Conservation (phyloP, 169 alveolate genomes). For the Cytauxzoon felis region DNA sequence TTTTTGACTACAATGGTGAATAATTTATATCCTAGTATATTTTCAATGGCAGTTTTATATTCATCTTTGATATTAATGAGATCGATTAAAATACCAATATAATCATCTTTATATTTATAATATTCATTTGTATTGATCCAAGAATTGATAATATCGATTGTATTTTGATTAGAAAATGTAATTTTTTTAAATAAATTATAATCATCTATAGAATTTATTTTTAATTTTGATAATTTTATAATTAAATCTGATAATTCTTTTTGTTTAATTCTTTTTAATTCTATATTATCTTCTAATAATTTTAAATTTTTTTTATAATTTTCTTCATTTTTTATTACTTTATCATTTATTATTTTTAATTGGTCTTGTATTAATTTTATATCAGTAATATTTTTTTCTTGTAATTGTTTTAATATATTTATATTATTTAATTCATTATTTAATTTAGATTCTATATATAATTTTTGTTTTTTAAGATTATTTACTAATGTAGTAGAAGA, state of each 20-base stretch:
- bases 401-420: conserved; percentile 12
- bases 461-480: conserved; percentile 1
- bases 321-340: not conserved
- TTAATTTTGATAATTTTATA: conserved; percentile 16
- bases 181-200: conserved; percentile 32
- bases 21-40: conserved; percentile 41
- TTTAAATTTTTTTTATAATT: not conserved
- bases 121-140: not conserved
- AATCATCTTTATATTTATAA: conserved; percentile 7
- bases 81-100: conserved; percentile 41
- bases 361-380: conserved; percentile 2
- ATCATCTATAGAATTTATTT: conserved; percentile 19
- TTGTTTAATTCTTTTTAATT: conserved; percentile 30
- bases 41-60: conserved; percentile 46
- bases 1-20: conserved; percentile 48
- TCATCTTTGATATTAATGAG: conserved; percentile 24
- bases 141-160: not conserved
- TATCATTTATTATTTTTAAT: conserved; percentile 1
- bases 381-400: not conserved
- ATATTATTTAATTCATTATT: not conserved
- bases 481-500: not conserved
- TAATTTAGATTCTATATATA: conserved; percentile 21
- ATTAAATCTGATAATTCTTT: conserved; percentile 14
- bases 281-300: conserved; percentile 3
- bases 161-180: conserved; percentile 20